Percentiles rank a stretch among this genome's conserved stretches.
Conservation (phyloP, 2,329 filamentous ascomycete genomes). For the Orbilia quercus region DNA sequence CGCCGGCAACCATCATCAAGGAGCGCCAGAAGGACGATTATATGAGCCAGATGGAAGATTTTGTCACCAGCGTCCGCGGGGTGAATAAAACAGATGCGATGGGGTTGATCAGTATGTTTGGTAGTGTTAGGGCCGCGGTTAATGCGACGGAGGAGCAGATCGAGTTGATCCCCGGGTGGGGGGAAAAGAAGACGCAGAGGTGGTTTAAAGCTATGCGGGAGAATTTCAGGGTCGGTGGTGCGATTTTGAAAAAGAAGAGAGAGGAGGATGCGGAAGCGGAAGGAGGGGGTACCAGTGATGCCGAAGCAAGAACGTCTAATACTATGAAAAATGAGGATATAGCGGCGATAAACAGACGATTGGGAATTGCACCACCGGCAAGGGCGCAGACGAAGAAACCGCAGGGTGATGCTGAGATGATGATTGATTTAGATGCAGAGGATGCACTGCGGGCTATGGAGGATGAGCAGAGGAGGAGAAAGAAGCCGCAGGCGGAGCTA, state of each 20-base stretch:
- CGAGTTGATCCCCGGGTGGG: conserved; percentile 87
- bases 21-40: conserved; percentile 86
- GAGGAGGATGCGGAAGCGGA: conserved; percentile 77
- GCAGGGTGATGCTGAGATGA: conserved; percentile 25
- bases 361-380: conserved; percentile 46
- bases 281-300: conserved; percentile 85
- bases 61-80: conserved; percentile 87
- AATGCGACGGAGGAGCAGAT: conserved; percentile 90
- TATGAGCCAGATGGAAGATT: conserved; percentile 86
- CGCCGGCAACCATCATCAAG: conserved; percentile 81
- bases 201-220: conserved; percentile 42
- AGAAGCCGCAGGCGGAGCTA: conserved; percentile 56
- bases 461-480: conserved; percentile 60
- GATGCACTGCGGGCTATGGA: conserved; percentile 60
- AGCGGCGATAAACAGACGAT: conserved; percentile 57
- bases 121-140: conserved; percentile 84
- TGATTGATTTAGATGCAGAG: conserved; percentile 39
- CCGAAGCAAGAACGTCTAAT: conserved; percentile 73
- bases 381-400: conserved; percentile 11
- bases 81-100: conserved; percentile 97
- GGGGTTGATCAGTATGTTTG: conserved; percentile 89
- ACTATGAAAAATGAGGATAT: conserved; percentile 27
- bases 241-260: conserved; percentile 36
- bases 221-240: conserved; percentile 54
- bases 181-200: conserved; percentile 85